Conservation (phyloP, 306 rosid species). For the Hippophae gyantsensis region DNA sequence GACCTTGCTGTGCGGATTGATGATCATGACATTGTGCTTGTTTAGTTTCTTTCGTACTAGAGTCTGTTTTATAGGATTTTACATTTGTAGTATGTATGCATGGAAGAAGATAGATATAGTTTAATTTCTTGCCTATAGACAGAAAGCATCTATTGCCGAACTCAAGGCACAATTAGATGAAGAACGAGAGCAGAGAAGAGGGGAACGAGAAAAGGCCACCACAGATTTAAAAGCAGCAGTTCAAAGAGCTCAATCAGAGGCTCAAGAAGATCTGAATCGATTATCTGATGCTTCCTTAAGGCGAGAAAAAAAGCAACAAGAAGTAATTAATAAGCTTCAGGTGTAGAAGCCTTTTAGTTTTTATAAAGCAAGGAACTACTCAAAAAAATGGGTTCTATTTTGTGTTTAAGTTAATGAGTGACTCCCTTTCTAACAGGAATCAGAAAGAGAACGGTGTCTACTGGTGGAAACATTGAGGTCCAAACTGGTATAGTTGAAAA, state of each 20-base stretch:
- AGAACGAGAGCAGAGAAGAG: conserved; percentile 65
- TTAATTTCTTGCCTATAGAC: conserved; percentile 39
- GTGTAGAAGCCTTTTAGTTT: conserved; percentile 31
- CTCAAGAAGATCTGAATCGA: conserved; percentile 68
- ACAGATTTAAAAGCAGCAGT: conserved; percentile 77
- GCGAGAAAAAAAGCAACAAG: conserved; percentile 71
- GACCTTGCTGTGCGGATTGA: background rate
- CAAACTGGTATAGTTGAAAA: conserved; percentile 56
- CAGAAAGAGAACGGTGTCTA: conserved; percentile 59
- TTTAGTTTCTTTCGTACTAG: conserved; percentile 1
- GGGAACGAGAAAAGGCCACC: conserved; percentile 82
- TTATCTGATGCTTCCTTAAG: conserved; percentile 47
- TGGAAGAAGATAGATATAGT: conserved; percentile 6
- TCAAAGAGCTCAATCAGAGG: conserved; percentile 71
- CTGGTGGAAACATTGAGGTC: conserved; percentile 74
- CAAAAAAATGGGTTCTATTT: background rate
- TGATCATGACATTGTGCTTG: background rate
- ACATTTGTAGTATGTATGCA: background rate
- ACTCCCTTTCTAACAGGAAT: conserved; percentile 48
- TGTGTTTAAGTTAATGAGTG: conserved; percentile 14
- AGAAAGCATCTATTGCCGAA: conserved; percentile 65
- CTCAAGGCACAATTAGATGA: conserved; percentile 68
- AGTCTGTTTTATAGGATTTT: background rate
- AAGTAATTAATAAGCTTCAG: conserved; percentile 70
- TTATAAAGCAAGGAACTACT: background rate